phyloP scores from a whole-genome alignment of 305 asterid genomes.

The Fraxinus platypoda region DNA sequence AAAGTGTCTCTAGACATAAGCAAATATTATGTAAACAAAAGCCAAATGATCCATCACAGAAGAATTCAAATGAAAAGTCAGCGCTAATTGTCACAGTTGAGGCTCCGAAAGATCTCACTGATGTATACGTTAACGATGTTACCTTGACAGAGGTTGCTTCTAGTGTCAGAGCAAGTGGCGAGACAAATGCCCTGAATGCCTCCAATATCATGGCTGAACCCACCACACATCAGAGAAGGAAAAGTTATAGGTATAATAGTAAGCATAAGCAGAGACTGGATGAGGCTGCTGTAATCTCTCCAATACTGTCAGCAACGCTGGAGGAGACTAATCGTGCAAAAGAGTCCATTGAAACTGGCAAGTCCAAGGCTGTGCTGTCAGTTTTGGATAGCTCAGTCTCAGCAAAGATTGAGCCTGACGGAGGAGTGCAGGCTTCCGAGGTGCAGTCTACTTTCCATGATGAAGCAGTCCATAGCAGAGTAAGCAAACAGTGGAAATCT shows the following conservation, averaged over 20 bases:
- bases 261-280: constrained; percentile 63
- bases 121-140: constrained; percentile 29
- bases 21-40: constrained; percentile 55
- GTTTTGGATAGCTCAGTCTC: constrained; percentile 38
- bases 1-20: constrained; percentile 46
- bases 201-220: constrained; percentile 40
- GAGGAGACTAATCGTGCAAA: constrained; percentile 36
- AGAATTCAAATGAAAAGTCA: constrained; percentile 41
- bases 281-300: constrained; percentile 34
- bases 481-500: constrained; percentile 53
- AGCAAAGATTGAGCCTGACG: constrained; percentile 35
- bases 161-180: constrained; percentile 34
- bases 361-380: constrained; percentile 37
- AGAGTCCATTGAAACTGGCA: constrained; percentile 38
- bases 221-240: constrained; percentile 58
- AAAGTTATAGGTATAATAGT: constrained; percentile 39
- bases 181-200: constrained; percentile 36
- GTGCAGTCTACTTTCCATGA: constrained; percentile 35
- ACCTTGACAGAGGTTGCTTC: constrained; percentile 32
- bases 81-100: constrained; percentile 28
- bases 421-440: constrained; percentile 41
- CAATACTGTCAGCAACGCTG: constrained; percentile 29
- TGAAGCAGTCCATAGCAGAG: constrained; percentile 61
- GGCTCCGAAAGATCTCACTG: constrained; percentile 34
- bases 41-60: constrained; percentile 43